These are phyloP conservation scores for Prunella vulgaris DNA, from an alignment of 257 asterid species.

Conservation along the genomic window DNA sequence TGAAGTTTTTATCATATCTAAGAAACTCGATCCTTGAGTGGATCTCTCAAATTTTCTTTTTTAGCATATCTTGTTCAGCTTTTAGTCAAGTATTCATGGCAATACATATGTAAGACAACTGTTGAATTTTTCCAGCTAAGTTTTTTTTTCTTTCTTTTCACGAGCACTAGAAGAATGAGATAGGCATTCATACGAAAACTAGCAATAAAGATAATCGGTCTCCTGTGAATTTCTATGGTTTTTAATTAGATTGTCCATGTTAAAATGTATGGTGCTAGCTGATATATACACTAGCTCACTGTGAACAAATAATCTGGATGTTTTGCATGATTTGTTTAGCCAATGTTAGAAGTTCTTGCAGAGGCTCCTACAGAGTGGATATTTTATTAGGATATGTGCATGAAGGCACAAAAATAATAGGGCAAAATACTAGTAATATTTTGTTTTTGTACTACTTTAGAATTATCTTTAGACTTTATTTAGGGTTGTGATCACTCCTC, in stretches of 20 bases:
- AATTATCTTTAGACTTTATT: conserved; percentile 27
- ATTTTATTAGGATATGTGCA: neutral
- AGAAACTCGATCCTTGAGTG: conserved; percentile 7
- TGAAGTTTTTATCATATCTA: conserved; percentile 4
- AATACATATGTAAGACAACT: conserved; percentile 68
- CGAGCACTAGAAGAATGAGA: conserved; percentile 41
- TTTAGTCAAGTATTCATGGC: conserved; percentile 26
- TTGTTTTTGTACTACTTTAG: neutral
- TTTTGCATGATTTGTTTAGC: conserved; percentile 5
- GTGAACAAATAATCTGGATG: neutral
- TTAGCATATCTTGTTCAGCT: conserved; percentile 16
- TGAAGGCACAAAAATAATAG: neutral
- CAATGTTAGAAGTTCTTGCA: neutral
- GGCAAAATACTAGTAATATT: neutral
- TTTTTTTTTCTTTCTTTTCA: conserved; percentile 31
- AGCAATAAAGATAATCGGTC: neutral
- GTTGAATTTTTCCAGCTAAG: conserved; percentile 45
- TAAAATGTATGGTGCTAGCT: neutral
- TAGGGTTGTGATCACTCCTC: conserved; percentile 27
- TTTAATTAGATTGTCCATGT: conserved; percentile 9
- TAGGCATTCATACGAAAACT: conserved; percentile 33
- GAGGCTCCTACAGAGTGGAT: neutral
- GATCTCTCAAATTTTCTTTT: neutral
- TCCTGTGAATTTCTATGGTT: conserved; percentile 14
- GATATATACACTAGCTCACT: neutral